phyloP scores from a whole-genome alignment of 2,329 filamentous ascomycete genomes.

The Lachnellula occidentalis region DNA sequence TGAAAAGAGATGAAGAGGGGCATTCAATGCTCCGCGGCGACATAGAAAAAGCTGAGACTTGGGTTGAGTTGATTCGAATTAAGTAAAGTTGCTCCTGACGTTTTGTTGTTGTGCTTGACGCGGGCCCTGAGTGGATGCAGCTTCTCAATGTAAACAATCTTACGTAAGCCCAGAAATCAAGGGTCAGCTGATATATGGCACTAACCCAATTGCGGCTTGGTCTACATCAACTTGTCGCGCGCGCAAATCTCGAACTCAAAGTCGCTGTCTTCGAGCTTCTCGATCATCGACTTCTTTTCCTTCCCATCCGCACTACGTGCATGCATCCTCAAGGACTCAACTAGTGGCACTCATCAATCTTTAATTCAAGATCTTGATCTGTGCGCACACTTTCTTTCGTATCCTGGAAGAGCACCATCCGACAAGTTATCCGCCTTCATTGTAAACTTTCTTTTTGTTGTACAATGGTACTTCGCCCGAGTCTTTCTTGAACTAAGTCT shows the following conservation, averaged over 20 bases:
- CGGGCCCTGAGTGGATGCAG: conserved; percentile 2
- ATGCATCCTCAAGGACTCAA: neutral
- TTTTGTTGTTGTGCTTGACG: neutral
- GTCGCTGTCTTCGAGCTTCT: neutral
- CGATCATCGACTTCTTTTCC: neutral
- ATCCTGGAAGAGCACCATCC: neutral
- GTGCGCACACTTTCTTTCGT: conserved; percentile 3
- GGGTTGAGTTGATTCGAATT: neutral
- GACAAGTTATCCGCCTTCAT: conserved; percentile 1
- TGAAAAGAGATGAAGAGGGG: neutral
- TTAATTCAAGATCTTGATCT: conserved; percentile 7
- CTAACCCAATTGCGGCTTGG: neutral
- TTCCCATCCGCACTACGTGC: neutral
- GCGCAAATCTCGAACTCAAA: neutral
- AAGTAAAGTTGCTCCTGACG: neutral
- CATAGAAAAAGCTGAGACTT: neutral
- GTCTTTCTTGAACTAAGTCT: conserved; percentile 17
- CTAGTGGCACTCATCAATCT: conserved; percentile 3
- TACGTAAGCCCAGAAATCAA: neutral
- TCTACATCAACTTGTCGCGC: neutral
- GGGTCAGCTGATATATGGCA: neutral
- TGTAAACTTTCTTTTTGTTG: conserved; percentile 21
- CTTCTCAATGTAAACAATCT: conserved; percentile 3
- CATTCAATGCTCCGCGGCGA: neutral
- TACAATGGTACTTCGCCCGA: conserved; percentile 17